Evolutionary conservation across 441 rosid species (phyloP), one percentile per base, ranked within the genome.

Genomic region (Erodium trifolium): DNA sequence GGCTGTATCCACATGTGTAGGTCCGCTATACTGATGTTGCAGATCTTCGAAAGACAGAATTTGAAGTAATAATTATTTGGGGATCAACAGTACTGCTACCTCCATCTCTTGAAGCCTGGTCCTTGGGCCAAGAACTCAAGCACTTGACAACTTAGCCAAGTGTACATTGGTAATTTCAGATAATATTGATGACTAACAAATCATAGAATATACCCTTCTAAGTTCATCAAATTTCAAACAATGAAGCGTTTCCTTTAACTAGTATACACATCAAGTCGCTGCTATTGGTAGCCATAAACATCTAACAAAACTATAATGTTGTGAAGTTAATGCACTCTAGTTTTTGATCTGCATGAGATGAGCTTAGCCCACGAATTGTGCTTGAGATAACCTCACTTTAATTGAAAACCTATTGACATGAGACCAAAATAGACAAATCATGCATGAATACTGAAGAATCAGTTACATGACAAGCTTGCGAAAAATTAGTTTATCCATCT

Each of bases 101-200:
- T 11, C 97, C 97, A 91, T 88, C 80, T 94, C 97, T 83, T 91
- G 91, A 79, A 94, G 80, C 83, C 97, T 90, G 47, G 47, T 11
- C 47, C 47, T 41, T 41, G 10, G 47, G 47, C 47, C 8, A 4
- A 41, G 8, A 41, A 23, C 27, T 41, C 47, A 41, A 41, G 47
- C 47, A 41, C 10, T 41, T 41, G 6, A 11, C 47, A 8, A 41
- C 47, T 41, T 41, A 2, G 47, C 47, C 47, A 41, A 41, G 47
- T 41, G 10, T 9, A 41, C 47, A 41, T 39, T 67, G 14, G 29
- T 53, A 16, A 13, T 4, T 12, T 53, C 14, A 53, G 27, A 60
- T 19, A 60, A 19, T 60, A 9, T 23, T 60, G 34, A 29, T 19
- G 64, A 19, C 34, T 27, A 60, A 60, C 7, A 19, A 19, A 60